phyloP scores from a whole-genome alignment of 176 grass and related monocot species.

The Echinochloa phyllopogon region DNA sequence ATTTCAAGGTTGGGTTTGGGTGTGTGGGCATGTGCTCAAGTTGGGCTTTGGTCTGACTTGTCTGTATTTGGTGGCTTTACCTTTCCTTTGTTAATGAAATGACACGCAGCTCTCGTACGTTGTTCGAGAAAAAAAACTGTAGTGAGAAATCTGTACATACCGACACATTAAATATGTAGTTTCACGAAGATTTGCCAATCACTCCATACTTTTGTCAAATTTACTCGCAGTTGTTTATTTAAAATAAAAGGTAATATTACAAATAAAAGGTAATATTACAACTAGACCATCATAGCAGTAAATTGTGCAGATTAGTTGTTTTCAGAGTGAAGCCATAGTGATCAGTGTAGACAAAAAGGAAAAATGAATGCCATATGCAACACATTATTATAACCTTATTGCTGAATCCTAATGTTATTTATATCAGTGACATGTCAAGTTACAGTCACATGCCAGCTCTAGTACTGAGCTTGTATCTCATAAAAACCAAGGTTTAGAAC shows the following conservation, averaged over 20 bases:
- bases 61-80: too few species aligned
- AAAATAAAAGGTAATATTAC: background rate
- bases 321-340: background rate
- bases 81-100: too few species aligned
- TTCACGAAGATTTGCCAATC: background rate
- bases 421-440: background rate
- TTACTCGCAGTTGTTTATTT: background rate
- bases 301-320: background rate
- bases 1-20: too few species aligned
- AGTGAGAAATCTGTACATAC: background rate
- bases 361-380: background rate
- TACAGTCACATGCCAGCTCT: conserved; percentile 7
- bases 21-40: too few species aligned
- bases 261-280: background rate
- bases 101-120: too few species aligned
- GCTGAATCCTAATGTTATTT: background rate
- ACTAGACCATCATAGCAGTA: background rate
- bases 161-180: background rate
- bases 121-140: too few species aligned
- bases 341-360: conserved; percentile 5
- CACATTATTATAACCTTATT: conserved; percentile 4
- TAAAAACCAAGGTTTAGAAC: background rate
- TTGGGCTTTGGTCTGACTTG: too few species aligned
- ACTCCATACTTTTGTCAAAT: background rate
- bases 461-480: conserved; percentile 13